Evolutionary conservation across 495 filamentous ascomycete genomes (phyloP), one percentile per base, ranked within the genome.

Genomic region (Tuber brumale): DNA sequence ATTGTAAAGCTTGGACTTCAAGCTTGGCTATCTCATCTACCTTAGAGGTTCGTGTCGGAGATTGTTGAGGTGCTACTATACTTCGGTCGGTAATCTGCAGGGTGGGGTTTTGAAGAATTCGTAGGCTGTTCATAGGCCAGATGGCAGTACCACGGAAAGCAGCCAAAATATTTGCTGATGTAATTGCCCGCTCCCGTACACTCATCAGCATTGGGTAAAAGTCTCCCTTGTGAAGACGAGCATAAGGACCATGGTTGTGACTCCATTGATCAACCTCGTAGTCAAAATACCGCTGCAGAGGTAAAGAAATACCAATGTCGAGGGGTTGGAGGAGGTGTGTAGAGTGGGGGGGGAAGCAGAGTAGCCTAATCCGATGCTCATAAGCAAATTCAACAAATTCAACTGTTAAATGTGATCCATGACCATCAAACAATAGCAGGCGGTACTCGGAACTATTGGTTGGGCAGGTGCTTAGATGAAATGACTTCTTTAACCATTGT

Each of bases 361-460:
- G 72, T 6, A 39, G 70, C 74, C 1, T 46, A 61, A 61, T 46
- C n/a, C 75, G 45, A 70, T 73, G 73, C 23, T 76, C 48, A 44
- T 74, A 31, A 43, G 57, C 74, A 66, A 74, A 35, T 19, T 18
- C 44, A 46, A 46, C 14, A 46, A 46, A 46, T 18, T 46, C 14
- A 46, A 18, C 16, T 46, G 12, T 69, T 41, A 43, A 43, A 57
- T 77, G 66, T 10, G 72, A 77, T 5, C 44, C 69, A 69, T 77
- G 61, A 4, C 76, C 72, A 48, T 77, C 72, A 44, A 77, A 71
- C 23, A 70, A 71, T 74, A 23, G 71, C 23, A 23, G 74, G 72
- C 37, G 31, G 41, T 42, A 44, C 51, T 10, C 45, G 37, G 10
- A 61, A 23, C 42, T 61, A n/a, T 42, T n/a, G 35, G 9, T 43